phyloP scores from a whole-genome alignment of 768 basidiomycete species.

The Boletus reticuloceps region DNA sequence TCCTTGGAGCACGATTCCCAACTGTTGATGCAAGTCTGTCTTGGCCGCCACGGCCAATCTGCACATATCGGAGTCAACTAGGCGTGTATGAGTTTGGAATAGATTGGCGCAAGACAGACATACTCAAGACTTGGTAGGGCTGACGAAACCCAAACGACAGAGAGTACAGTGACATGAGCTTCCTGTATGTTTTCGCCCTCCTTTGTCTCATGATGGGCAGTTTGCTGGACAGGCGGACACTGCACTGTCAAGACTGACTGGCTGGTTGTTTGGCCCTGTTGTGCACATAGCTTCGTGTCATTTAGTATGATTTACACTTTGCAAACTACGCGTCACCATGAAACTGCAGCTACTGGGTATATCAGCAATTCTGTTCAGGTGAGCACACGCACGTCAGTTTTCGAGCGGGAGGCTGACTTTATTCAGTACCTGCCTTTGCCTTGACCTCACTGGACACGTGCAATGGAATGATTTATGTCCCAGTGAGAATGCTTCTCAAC shows the following conservation, averaged over 20 bases:
- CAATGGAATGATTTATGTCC: constrained; percentile 72
- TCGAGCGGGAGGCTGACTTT: neutral
- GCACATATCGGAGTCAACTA: constrained; percentile 88
- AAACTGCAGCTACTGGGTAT: constrained; percentile 7
- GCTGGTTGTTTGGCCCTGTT: constrained; percentile 28
- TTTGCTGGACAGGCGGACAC: neutral
- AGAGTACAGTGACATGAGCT: constrained; percentile 89
- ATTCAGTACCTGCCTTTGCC: constrained; percentile 32
- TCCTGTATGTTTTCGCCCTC: constrained; percentile 90
- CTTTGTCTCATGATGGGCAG: constrained; percentile 78
- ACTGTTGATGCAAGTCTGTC: constrained; percentile 73
- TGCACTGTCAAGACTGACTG: too few relatives aligned
- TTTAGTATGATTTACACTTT: neutral
- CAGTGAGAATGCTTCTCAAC: constrained; percentile 36
- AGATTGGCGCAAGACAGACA: constrained; percentile 16
- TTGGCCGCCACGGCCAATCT: constrained; percentile 64
- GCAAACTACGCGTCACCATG: constrained; percentile 12
- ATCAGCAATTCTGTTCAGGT: constrained; percentile 15
- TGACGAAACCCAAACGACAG: constrained; percentile 88
- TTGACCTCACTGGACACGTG: constrained; percentile 61
- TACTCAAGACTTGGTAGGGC: constrained; percentile 91
- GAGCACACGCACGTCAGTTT: neutral
- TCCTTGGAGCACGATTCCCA: constrained; percentile 79
- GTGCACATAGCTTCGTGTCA: constrained; percentile 1
- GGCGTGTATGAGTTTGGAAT: constrained; percentile 6